A percentile compares a stretch with the other conserved stretches of the same genome.
Conservation (phyloP, 1,284 basidiomycete species). For the Golubevia sp. region DNA sequence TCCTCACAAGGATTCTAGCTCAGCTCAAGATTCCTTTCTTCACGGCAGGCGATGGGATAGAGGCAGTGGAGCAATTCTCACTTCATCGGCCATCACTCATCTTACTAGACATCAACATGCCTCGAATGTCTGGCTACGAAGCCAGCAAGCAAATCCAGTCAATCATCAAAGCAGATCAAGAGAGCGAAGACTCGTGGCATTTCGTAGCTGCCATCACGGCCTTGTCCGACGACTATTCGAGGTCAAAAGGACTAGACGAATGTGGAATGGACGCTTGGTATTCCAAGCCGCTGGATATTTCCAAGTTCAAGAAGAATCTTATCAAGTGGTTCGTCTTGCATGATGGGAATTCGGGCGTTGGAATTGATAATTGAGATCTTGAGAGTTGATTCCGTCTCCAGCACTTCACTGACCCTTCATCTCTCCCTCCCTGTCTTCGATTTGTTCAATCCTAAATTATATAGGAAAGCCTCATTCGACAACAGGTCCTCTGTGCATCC, state of each 20-base stretch:
- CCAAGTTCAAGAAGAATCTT: background rate
- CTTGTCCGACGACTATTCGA: conserved; percentile 17
- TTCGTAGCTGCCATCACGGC: conserved; percentile 35
- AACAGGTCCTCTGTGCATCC: too few relatives aligned
- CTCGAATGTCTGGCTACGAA: conserved; percentile 41
- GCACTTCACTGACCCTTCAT: too few relatives aligned
- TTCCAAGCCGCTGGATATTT: conserved; percentile 18
- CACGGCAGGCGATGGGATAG: conserved; percentile 33
- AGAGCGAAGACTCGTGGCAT: conserved; percentile 9
- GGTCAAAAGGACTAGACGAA: conserved; percentile 22
- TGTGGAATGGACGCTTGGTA: conserved; percentile 39
- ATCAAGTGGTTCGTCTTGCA: too few relatives aligned
- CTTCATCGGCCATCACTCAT: conserved; percentile 23
- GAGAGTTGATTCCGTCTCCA: too few relatives aligned
- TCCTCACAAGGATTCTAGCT: conserved; percentile 31
- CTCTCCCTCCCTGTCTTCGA: too few relatives aligned
- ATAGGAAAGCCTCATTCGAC: too few relatives aligned
- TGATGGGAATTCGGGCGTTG: too few relatives aligned
- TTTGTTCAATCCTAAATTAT: too few relatives aligned
- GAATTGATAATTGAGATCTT: too few relatives aligned
- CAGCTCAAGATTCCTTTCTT: conserved; percentile 27
- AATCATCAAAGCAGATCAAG: conserved; percentile 7
- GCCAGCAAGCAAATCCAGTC: conserved; percentile 34
- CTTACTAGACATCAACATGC: conserved; percentile 55
- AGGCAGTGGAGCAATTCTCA: conserved; percentile 32